Evolutionary conservation across 108 stramenopile genomes (phyloP).

Genomic region (Cyclotella distinguenda): DNA sequence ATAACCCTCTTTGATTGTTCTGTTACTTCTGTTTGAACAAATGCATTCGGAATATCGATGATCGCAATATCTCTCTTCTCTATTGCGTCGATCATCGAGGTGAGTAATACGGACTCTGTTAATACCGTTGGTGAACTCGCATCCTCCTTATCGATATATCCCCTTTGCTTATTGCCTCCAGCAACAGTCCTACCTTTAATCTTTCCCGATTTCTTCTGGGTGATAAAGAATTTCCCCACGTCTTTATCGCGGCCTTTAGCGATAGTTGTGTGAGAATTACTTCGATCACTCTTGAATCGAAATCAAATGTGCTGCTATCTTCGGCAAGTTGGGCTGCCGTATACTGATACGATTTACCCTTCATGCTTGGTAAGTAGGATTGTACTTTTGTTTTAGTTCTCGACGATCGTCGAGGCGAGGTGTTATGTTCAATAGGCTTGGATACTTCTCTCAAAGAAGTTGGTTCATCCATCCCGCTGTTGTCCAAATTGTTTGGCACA

Average conservation of each 20-base stretch:
- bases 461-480: too few species aligned
- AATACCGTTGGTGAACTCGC: conserved; percentile 26
- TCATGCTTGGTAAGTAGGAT: conserved; percentile 10
- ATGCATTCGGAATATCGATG: conserved; percentile 51
- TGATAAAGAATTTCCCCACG: conserved; percentile 41
- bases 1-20: conserved; percentile 17
- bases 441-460: too few species aligned
- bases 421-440: too few species aligned
- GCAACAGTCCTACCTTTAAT: too few species aligned
- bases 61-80: conserved; percentile 48
- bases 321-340: neutral
- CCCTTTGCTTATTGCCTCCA: conserved; percentile 32
- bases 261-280: neutral
- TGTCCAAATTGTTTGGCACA: too few species aligned
- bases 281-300: neutral
- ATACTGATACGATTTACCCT: conserved; percentile 4
- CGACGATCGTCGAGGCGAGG: neutral
- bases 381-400: too few species aligned
- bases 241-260: conserved; percentile 11
- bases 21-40: too few species aligned
- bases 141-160: conserved; percentile 34
- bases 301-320: too few species aligned
- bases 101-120: conserved; percentile 27
- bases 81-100: conserved; percentile 42
- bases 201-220: conserved; percentile 25